These are phyloP conservation scores for cucumber (Cucumis sativus) DNA, from an alignment of 306 rosid genomes.

Conservation along the genomic window DNA sequence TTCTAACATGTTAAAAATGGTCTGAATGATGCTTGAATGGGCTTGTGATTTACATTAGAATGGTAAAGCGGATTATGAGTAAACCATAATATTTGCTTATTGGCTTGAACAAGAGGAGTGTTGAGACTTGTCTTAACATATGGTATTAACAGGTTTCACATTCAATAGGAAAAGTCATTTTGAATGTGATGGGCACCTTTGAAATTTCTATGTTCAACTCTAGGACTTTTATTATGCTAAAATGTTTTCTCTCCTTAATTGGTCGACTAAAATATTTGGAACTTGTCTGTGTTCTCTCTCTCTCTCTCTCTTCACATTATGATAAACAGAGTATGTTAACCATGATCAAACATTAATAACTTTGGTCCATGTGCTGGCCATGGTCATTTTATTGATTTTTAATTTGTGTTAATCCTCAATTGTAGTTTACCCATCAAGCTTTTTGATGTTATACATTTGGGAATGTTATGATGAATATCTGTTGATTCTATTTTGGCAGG, in stretches of 20 bases:
- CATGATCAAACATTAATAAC: neutral
- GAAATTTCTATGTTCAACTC: neutral
- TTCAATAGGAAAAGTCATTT: neutral
- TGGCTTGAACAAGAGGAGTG: neutral
- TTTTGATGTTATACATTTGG: neutral
- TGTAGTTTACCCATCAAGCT: neutral
- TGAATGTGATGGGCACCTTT: neutral
- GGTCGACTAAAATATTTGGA: neutral
- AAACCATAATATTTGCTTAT: neutral
- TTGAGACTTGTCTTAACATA: neutral
- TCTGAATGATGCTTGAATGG: neutral
- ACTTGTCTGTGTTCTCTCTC: neutral
- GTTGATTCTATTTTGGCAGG: slow-evolving; percentile 20
- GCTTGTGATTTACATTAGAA: neutral
- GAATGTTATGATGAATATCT: neutral
- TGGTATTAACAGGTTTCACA: neutral
- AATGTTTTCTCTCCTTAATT: neutral
- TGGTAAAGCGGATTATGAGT: neutral
- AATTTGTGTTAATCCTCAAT: neutral
- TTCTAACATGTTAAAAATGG: neutral
- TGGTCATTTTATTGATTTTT: neutral
- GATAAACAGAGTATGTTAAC: neutral
- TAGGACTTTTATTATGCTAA: neutral
- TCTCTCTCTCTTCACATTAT: neutral
- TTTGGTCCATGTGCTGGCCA: neutral